Evolutionary conservation across 768 basidiomycete species (phyloP).

Genomic region (Suillus lakei): DNA sequence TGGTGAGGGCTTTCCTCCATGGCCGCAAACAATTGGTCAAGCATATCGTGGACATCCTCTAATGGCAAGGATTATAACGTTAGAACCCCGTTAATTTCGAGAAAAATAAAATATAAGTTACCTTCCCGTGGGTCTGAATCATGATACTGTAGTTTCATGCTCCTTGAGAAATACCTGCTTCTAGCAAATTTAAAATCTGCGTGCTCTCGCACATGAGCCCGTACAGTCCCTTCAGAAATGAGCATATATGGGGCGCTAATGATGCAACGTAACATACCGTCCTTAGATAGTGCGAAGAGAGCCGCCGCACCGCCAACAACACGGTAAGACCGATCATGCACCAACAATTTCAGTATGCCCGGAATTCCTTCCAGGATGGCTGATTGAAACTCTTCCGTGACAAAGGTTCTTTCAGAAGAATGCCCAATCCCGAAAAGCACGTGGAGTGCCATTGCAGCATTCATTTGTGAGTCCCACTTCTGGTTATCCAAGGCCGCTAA

Average conservation of each 20-base stretch:
- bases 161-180: background rate
- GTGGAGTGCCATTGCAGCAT: constrained; percentile 1
- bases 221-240: background rate
- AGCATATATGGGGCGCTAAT: background rate
- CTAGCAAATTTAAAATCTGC: background rate
- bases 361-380: background rate
- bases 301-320: background rate
- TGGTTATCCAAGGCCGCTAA: background rate
- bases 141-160: background rate
- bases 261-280: background rate
- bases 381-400: background rate
- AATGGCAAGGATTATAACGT: background rate
- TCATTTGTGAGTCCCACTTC: background rate
- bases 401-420: background rate
- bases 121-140: background rate
- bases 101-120: background rate
- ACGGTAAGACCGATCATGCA: background rate
- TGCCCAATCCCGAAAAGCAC: background rate
- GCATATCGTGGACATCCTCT: constrained; percentile 5
- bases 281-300: background rate
- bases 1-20: background rate
- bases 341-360: background rate
- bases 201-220: background rate
- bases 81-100: background rate
- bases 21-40: background rate